Evolutionary conservation across 2,329 filamentous ascomycete species (phyloP).

Genomic region (Aspergillus carbonarius): DNA sequence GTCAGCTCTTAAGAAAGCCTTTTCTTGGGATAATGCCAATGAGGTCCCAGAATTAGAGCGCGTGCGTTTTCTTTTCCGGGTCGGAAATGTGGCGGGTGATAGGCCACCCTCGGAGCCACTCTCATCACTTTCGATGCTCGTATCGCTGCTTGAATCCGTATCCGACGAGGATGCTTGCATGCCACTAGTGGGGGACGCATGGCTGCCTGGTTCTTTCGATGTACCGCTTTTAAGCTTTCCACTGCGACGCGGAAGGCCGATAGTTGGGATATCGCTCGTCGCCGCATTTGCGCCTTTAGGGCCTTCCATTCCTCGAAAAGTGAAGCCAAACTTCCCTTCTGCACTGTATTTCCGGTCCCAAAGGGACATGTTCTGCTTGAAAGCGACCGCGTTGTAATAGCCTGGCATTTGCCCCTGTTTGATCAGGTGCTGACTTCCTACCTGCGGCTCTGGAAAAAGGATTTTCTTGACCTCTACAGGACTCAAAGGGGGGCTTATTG

Average conservation of each 20-base stretch:
- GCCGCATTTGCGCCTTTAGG: slow-evolving; percentile 7
- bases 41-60: slow-evolving; percentile 32
- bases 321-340: slow-evolving; percentile 48
- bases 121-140: slow-evolving; percentile 30
- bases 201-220: slow-evolving; percentile 6
- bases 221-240: slow-evolving; percentile 6
- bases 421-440: slow-evolving; percentile 2
- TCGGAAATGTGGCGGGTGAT: slow-evolving; percentile 20
- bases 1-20: slow-evolving; percentile 20
- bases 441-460: slow-evolving; percentile 38
- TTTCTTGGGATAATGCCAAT: slow-evolving; percentile 31
- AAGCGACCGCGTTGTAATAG: slow-evolving; percentile 53
- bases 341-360: slow-evolving; percentile 56
- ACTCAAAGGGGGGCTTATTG: slow-evolving; percentile 42
- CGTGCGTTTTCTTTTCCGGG: slow-evolving; percentile 37
- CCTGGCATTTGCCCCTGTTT: slow-evolving; percentile 35
- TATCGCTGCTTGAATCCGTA: slow-evolving; percentile 29
- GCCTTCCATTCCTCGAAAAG: slow-evolving; percentile 10
- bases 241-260: slow-evolving; percentile 36
- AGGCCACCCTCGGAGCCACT: slow-evolving; percentile 21
- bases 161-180: slow-evolving; percentile 17
- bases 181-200: slow-evolving; percentile 8
- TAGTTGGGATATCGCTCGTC: slow-evolving; percentile 36
- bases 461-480: slow-evolving; percentile 45
- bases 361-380: slow-evolving; percentile 48